Conservation (phyloP, 768 basidiomycete genomes). For the Kwoniella sp. region DNA sequence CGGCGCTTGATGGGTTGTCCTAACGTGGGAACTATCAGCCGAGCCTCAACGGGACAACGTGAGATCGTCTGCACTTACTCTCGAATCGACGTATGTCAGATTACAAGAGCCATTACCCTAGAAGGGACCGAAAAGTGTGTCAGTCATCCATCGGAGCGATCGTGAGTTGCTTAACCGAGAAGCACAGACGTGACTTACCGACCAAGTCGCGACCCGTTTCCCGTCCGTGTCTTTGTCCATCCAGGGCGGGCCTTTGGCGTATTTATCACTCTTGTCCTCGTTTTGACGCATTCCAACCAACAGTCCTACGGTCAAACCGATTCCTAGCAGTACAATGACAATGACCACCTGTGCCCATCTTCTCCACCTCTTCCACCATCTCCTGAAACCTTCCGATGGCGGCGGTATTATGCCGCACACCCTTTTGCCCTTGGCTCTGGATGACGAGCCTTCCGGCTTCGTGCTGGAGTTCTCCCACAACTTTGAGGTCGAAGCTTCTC, state of each 20-base stretch:
- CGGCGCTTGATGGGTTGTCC: slow-evolving; percentile 41
- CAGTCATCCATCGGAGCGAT: too few relatives aligned
- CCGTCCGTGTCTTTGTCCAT: slow-evolving; percentile 27
- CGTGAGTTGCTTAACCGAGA: too few relatives aligned
- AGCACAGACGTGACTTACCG: slow-evolving; percentile 18
- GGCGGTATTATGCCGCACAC: slow-evolving; percentile 9
- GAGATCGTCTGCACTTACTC: slow-evolving; percentile 34
- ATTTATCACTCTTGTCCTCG: background rate
- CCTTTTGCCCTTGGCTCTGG: background rate
- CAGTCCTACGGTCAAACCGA: slow-evolving; percentile 41
- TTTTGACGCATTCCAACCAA: slow-evolving; percentile 33
- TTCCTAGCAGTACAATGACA: slow-evolving; percentile 28
- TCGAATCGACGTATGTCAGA: slow-evolving; percentile 34
- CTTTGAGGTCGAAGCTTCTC: slow-evolving; percentile 27
- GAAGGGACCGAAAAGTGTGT: background rate
- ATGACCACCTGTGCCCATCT: slow-evolving; percentile 34
- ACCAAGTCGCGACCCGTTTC: slow-evolving; percentile 27
- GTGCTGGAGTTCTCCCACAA: slow-evolving; percentile 34
- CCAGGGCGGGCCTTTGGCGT: slow-evolving; percentile 26
- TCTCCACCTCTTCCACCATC: slow-evolving; percentile 36
- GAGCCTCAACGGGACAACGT: too few relatives aligned
- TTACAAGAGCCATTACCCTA: slow-evolving; percentile 25
- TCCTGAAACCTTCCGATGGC: slow-evolving; percentile 1
- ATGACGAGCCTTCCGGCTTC: background rate
- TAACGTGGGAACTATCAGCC: too few relatives aligned